Conservation (phyloP, 2,329 filamentous ascomycete genomes). For the Bimuria novae-zelandiae region DNA sequence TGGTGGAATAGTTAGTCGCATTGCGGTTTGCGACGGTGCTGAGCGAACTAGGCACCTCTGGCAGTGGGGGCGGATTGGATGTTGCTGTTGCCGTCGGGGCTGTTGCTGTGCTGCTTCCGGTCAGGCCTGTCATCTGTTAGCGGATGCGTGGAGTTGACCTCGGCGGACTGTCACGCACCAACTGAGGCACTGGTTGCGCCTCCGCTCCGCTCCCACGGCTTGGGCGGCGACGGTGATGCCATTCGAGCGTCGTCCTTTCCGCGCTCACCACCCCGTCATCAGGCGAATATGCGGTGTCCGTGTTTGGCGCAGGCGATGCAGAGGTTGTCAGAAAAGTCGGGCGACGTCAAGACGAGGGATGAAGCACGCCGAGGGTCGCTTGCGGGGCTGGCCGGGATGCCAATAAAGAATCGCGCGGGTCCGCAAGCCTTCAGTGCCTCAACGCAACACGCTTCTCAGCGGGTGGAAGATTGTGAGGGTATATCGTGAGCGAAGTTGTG, state of each 20-base stretch:
- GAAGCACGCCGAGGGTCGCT: slow-evolving; percentile 22
- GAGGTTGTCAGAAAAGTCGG: slow-evolving; percentile 10
- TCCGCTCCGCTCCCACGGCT: slow-evolving; percentile 91
- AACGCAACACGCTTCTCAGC: not conserved
- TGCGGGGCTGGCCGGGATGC: slow-evolving; percentile 30
- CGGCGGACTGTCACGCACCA: slow-evolving; percentile 33
- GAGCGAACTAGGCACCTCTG: slow-evolving; percentile 79
- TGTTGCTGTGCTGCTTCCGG: slow-evolving; percentile 44
- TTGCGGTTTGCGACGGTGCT: slow-evolving; percentile 83
- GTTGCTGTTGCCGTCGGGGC: slow-evolving; percentile 48
- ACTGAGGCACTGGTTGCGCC: slow-evolving; percentile 53
- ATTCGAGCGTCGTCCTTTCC: slow-evolving; percentile 44
- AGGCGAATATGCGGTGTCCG: slow-evolving; percentile 15
- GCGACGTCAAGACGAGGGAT: slow-evolving; percentile 20
- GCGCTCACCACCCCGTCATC: slow-evolving; percentile 31
- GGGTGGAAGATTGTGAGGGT: not conserved
- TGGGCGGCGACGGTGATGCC: slow-evolving; percentile 79
- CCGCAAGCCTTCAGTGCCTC: slow-evolving; percentile 1
- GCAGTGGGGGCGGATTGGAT: slow-evolving; percentile 68
- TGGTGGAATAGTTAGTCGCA: slow-evolving; percentile 77
- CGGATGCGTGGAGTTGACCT: slow-evolving; percentile 18
- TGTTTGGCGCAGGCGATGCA: not conserved
- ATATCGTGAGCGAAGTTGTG: not conserved
- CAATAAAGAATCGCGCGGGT: slow-evolving; percentile 7
- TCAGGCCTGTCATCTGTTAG: slow-evolving; percentile 41